Evolutionary conservation across 2,329 filamentous ascomycete genomes (phyloP).

Genomic region (Trichophyton rubrum): DNA sequence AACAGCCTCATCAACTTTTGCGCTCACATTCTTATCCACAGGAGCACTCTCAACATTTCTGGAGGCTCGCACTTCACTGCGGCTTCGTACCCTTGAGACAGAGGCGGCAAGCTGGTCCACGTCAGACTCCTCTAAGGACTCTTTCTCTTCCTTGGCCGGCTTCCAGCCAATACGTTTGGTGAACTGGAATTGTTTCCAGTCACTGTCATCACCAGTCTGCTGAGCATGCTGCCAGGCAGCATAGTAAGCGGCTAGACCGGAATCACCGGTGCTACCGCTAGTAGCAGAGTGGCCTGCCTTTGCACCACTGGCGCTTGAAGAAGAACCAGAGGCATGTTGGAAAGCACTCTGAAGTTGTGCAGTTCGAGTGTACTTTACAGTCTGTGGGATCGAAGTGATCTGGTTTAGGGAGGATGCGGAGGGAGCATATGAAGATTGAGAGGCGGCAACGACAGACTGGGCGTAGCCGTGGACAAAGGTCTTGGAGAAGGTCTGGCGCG

Average conservation of each 20-base stretch:
- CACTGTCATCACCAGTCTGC: constrained; percentile 55
- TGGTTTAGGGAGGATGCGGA: constrained; percentile 45
- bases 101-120: constrained; percentile 11
- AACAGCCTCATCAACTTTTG: constrained; percentile 74
- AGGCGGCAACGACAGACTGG: constrained; percentile 91
- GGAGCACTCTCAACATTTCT: constrained; percentile 41
- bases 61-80: constrained; percentile 50
- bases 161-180: constrained; percentile 85
- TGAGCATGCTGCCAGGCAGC: constrained; percentile 77
- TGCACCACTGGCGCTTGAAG: constrained; percentile 34
- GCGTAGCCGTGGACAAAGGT: constrained; percentile 96
- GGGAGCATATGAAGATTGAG: constrained; percentile 68
- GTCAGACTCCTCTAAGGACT: constrained; percentile 17
- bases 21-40: constrained; percentile 43
- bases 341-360: constrained; percentile 68
- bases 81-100: constrained; percentile 36
- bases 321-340: constrained; percentile 45
- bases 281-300: constrained; percentile 48
- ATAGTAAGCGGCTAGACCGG: constrained; percentile 77
- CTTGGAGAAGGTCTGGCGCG: constrained; percentile 95
- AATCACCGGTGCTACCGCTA: constrained; percentile 38
- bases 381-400: constrained; percentile 36
- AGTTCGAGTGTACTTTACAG: constrained; percentile 40
- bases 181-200: constrained; percentile 88
- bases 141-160: constrained; percentile 34